Evolutionary conservation across 176 grass and related monocot species (phyloP).

Genomic region (Thalia dealbata): DNA sequence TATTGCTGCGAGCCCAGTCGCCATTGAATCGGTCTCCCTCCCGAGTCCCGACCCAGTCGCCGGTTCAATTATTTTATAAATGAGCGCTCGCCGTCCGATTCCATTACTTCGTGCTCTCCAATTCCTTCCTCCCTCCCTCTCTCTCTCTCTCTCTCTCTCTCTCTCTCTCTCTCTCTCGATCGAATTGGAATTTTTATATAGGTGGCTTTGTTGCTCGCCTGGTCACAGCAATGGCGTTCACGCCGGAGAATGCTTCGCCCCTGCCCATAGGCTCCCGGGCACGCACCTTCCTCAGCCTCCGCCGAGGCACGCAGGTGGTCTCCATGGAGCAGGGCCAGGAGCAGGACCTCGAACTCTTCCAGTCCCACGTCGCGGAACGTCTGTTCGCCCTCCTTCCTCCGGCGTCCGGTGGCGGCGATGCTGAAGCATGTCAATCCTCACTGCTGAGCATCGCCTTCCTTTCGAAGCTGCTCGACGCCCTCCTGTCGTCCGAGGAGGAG

Average conservation of each 20-base stretch:
- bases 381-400: constrained; percentile 31
- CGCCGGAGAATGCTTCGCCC: constrained; percentile 13
- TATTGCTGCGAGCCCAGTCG: not conserved
- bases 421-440: not conserved
- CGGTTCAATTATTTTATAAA: not conserved
- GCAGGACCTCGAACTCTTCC: constrained; percentile 45
- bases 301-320: constrained; percentile 48
- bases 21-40: not conserved
- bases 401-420: not conserved
- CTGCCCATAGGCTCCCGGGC: constrained; percentile 39
- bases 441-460: constrained; percentile 61
- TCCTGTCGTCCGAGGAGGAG: constrained; percentile 43
- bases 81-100: not conserved
- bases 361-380: constrained; percentile 55
- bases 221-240: not conserved
- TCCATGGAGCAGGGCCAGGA: constrained; percentile 60
- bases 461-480: constrained; percentile 64
- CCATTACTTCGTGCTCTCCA: not conserved
- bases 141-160: no score
- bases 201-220: not conserved
- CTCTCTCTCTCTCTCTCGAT: not conserved
- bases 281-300: constrained; percentile 51
- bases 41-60: not conserved
- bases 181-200: not conserved
- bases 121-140: not conserved